Conservation (phyloP, 2,329 filamentous ascomycete species). For the Alternaria conjuncta region DNA sequence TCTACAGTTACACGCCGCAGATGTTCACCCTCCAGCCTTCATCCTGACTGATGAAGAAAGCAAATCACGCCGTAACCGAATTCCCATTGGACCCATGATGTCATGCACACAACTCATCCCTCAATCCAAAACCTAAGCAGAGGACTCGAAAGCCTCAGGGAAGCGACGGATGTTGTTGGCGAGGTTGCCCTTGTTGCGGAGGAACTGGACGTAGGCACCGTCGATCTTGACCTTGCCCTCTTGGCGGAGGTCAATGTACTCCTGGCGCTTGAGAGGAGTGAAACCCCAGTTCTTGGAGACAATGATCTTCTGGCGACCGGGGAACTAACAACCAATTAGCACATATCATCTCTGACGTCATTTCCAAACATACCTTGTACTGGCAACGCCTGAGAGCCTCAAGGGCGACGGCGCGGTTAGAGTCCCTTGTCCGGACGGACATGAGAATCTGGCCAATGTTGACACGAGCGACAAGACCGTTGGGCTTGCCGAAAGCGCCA, state of each 20-base stretch:
- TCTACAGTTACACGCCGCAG: conserved; percentile 37
- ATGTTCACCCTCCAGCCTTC: conserved; percentile 36
- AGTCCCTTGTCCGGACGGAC: conserved; percentile 95
- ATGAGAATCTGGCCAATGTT: conserved; percentile 99
- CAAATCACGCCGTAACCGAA: conserved; percentile 48
- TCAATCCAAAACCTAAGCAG: conserved; percentile 39
- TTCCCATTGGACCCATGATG: conserved; percentile 45
- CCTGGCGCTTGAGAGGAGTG: conserved; percentile 96
- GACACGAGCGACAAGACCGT: conserved; percentile 98
- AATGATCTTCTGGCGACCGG: conserved; percentile 99
- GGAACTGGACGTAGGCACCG: conserved; percentile 99
- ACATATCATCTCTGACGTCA: neutral
- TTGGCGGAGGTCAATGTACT: conserved; percentile 95
- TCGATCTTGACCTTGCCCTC: conserved; percentile 94
- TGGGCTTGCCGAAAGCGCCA: conserved; percentile 99
- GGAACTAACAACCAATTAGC: conserved; percentile 64
- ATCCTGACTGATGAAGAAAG: conserved; percentile 43
- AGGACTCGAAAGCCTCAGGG: conserved; percentile 80
- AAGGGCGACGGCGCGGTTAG: conserved; percentile 88
- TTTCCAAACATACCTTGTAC: conserved; percentile 73
- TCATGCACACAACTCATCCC: conserved; percentile 30
- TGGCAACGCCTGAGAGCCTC: conserved; percentile 98
- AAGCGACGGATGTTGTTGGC: conserved; percentile 90
- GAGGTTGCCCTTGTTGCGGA: conserved; percentile 88
- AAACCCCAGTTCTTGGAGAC: conserved; percentile 99